These are phyloP conservation scores for Leucocoprinus leucothites DNA, from an alignment of 768 basidiomycete genomes.

Conservation along the genomic window DNA sequence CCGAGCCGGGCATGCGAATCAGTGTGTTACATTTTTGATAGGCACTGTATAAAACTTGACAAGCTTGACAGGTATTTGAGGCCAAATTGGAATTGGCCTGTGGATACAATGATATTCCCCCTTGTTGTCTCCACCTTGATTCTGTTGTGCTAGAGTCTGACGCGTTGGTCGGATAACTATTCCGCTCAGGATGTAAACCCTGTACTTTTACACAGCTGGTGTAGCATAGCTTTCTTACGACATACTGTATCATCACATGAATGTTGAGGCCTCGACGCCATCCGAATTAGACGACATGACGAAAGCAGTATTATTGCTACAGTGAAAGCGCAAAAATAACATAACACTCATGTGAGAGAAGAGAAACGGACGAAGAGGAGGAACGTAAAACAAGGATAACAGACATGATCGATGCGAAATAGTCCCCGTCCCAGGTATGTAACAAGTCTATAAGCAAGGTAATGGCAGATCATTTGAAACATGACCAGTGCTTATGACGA, in stretches of 20 bases:
- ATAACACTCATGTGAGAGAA: constrained; percentile 22
- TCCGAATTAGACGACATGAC: constrained; percentile 5
- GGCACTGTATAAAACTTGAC: background rate
- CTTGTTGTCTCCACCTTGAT: background rate
- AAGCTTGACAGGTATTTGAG: constrained; percentile 9
- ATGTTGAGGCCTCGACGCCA: background rate
- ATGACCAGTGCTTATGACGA: constrained; percentile 56
- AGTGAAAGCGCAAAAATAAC: constrained; percentile 17
- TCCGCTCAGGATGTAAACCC: background rate
- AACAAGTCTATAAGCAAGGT: constrained; percentile 29
- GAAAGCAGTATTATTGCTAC: constrained; percentile 14
- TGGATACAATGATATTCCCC: background rate
- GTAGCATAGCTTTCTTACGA: constrained; percentile 11
- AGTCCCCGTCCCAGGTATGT: constrained; percentile 32
- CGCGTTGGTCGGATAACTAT: background rate
- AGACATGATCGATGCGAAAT: constrained; percentile 19
- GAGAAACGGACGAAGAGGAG: constrained; percentile 22
- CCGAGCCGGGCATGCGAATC: constrained; percentile 79
- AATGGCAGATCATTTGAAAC: constrained; percentile 15
- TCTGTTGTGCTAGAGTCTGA: background rate
- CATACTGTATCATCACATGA: constrained; percentile 10
- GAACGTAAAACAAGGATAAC: constrained; percentile 24
- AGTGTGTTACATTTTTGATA: constrained; percentile 42
- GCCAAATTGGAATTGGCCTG: background rate
- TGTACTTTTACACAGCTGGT: constrained; percentile 9